These are phyloP conservation scores for Xylariales sp. DNA, from an alignment of 2,329 filamentous ascomycete genomes.

Conservation along the genomic window DNA sequence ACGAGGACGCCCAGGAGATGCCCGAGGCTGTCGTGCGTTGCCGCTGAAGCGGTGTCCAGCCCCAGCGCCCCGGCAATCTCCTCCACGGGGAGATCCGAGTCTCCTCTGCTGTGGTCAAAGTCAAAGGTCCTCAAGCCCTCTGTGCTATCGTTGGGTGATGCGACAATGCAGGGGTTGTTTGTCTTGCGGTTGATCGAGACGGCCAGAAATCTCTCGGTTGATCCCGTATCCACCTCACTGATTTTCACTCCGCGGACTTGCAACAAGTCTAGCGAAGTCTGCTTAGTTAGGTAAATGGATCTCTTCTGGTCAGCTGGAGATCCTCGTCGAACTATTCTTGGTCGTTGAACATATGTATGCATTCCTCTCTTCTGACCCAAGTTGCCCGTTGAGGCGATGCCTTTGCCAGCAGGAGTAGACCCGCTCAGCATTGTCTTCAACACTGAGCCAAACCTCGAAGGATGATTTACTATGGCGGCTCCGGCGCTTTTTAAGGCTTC, in stretches of 20 bases:
- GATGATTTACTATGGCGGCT: constrained; percentile 69
- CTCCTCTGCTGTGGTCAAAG: constrained; percentile 52
- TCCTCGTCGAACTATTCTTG: constrained; percentile 9
- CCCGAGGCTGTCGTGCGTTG: constrained; percentile 38
- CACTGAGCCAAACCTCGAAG: constrained; percentile 66
- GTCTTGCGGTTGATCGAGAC: constrained; percentile 62
- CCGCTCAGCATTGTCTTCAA: constrained; percentile 58
- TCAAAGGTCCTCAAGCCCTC: constrained; percentile 50
- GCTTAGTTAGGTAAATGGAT: constrained; percentile 49
- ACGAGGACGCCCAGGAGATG: constrained; percentile 50
- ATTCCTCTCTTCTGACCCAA: constrained; percentile 44
- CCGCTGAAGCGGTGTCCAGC: constrained; percentile 39
- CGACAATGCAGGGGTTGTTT: constrained; percentile 59
- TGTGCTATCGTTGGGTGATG: constrained; percentile 44
- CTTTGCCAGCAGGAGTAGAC: constrained; percentile 10
- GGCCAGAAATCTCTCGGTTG: constrained; percentile 48
- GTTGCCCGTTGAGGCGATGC: constrained; percentile 9
- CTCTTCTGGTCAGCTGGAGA: constrained; percentile 33
- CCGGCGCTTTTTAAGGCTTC: constrained; percentile 61
- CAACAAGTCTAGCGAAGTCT: constrained; percentile 52
- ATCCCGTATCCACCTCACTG: constrained; percentile 25
- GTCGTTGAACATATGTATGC: constrained; percentile 40
- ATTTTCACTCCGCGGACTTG: constrained; percentile 42
- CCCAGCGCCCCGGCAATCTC: constrained; percentile 46
- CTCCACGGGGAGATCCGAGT: constrained; percentile 34